A percentile compares a stretch with the other conserved stretches of the same genome.
Evolutionary conservation across 176 grass and related monocot genomes (phyloP).

Genomic region (Triticum turgidum): DNA sequence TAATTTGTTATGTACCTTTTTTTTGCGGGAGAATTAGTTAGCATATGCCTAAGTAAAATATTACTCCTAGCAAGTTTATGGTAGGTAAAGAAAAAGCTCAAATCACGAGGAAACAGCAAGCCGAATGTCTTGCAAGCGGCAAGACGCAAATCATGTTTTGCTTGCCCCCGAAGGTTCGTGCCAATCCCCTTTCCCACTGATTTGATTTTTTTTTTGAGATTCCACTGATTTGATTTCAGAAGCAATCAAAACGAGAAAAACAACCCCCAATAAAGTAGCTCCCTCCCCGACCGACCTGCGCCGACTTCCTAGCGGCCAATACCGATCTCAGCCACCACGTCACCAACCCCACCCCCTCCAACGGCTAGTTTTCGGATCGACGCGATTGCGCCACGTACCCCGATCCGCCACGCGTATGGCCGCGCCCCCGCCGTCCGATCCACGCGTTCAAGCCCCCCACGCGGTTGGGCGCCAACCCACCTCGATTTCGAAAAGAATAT

Average conservation of each 20-base stretch:
- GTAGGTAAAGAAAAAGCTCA: not conserved
- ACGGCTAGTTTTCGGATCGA: slow-evolving; percentile 27
- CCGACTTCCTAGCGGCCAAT: slow-evolving; percentile 18
- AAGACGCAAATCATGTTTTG: not conserved
- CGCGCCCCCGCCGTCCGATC: slow-evolving; percentile 21
- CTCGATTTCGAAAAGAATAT: slow-evolving; percentile 21
- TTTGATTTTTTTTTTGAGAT: not conserved
- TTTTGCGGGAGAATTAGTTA: too few relatives aligned
- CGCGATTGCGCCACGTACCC: slow-evolving; percentile 35
- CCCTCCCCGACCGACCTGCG: slow-evolving; percentile 23
- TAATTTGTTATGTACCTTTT: too few relatives aligned
- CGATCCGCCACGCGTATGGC: not conserved
- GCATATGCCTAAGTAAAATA: too few relatives aligned
- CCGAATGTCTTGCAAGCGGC: not conserved
- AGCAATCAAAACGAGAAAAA: not conserved
- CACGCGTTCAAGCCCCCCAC: not conserved
- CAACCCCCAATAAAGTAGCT: not conserved
- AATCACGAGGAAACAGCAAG: not conserved
- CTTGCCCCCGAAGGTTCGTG: not conserved
- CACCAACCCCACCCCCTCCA: slow-evolving; percentile 28
- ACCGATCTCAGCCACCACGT: slow-evolving; percentile 30
- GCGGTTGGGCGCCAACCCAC: slow-evolving; percentile 28
- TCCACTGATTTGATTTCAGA: not conserved
- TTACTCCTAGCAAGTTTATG: too few relatives aligned
- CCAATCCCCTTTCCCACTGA: not conserved